These are phyloP conservation scores for Starmerella riodocensis DNA, from an alignment of 805 yeast genomes.

Conservation along the genomic window DNA sequence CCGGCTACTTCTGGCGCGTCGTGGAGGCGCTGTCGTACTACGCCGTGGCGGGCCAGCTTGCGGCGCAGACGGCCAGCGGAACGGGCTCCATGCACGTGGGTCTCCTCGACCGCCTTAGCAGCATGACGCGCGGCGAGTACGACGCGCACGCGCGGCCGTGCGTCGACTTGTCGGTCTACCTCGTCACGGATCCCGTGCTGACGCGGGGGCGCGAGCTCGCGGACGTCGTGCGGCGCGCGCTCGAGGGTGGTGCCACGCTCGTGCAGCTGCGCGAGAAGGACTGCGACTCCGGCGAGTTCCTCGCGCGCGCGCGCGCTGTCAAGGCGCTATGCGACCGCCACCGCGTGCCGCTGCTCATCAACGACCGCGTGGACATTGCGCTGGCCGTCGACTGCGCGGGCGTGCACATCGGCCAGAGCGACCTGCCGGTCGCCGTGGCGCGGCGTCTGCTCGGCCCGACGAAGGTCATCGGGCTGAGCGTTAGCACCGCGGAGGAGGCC, in stretches of 20 bases:
- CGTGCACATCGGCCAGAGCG: conserved; percentile 86
- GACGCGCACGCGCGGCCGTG: conserved; percentile 11
- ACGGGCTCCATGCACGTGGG: conserved; percentile 19
- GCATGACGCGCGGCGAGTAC: conserved; percentile 14
- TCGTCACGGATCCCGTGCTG: conserved; percentile 19
- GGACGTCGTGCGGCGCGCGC: conserved; percentile 32
- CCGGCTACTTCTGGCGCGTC: conserved; percentile 4
- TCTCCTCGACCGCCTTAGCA: conserved; percentile 16
- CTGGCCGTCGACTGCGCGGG: conserved; percentile 83
- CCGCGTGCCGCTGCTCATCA: conserved; percentile 66
- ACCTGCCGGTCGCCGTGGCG: conserved; percentile 49
- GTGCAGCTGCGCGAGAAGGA: conserved; percentile 76
- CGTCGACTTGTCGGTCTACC: conserved; percentile 17
- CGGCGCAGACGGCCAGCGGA: conserved; percentile 13
- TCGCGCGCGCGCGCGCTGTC: conserved; percentile 45
- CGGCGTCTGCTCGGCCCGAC: conserved; percentile 55
- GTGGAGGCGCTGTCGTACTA: conserved; percentile 14
- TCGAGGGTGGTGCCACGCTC: conserved; percentile 61
- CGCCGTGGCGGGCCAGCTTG: conserved; percentile 21
- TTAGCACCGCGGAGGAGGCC: conserved; percentile 44
- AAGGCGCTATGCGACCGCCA: conserved; percentile 47
- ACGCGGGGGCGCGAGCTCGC: conserved; percentile 7
- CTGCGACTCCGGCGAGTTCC: conserved; percentile 52
- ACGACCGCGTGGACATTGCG: conserved; percentile 81
- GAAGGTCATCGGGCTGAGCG: conserved; percentile 70